Evolutionary conservation across 306 rosid species (phyloP).

Genomic region (Urtica urens): DNA sequence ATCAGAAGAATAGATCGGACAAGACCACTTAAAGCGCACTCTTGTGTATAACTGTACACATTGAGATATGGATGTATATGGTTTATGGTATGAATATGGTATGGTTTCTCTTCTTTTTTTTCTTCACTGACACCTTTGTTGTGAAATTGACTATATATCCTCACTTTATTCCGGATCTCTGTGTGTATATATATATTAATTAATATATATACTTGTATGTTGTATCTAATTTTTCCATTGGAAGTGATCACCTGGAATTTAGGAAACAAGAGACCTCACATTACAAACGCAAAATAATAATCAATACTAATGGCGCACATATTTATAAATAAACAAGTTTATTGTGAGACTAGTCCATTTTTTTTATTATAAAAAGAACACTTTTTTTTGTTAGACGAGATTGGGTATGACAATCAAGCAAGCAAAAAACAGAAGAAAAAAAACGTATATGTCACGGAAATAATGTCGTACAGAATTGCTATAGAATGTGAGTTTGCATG

Average conservation of each 20-base stretch:
- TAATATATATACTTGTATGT: too few species aligned
- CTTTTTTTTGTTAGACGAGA: constrained; percentile 4
- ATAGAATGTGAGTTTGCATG: background rate
- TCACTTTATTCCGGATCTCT: background rate
- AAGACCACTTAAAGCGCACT: too few species aligned
- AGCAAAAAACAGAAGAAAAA: background rate
- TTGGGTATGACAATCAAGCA: constrained; percentile 4
- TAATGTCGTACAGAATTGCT: background rate
- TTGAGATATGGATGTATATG: background rate
- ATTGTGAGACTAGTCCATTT: background rate
- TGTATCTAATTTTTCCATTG: too few species aligned
- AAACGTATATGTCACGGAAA: constrained; percentile 15
- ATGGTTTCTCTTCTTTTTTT: too few species aligned
- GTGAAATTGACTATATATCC: background rate
- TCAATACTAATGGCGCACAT: background rate
- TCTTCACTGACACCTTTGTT: background rate
- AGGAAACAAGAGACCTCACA: background rate
- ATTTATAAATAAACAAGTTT: background rate
- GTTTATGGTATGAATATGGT: too few species aligned
- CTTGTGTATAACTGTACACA: too few species aligned
- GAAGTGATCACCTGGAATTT: background rate
- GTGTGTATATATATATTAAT: background rate
- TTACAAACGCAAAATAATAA: background rate
- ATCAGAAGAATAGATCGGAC: too few species aligned
- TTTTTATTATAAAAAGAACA: background rate